Conservation (phyloP, 2,329 filamentous ascomycete genomes). For the Mycosphaerelloides madeirae region DNA sequence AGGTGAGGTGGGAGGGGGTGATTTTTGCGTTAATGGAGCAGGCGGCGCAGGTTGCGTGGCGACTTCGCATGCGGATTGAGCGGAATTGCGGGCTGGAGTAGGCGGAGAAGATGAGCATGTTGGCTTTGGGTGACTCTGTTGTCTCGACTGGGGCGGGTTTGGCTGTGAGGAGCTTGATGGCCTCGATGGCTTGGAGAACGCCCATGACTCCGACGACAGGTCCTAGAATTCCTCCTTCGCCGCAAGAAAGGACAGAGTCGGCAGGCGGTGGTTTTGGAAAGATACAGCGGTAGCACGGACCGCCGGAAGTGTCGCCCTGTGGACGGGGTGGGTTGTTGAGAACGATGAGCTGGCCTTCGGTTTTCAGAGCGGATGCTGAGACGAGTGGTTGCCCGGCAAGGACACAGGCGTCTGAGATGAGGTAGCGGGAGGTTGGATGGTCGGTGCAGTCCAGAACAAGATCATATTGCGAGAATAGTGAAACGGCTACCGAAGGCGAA, state of each 20-base stretch:
- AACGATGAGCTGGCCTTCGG: slow-evolving; percentile 83
- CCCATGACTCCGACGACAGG: slow-evolving; percentile 94
- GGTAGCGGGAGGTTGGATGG: slow-evolving; percentile 82
- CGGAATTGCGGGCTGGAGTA: slow-evolving; percentile 59
- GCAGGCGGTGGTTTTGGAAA: slow-evolving; percentile 84
- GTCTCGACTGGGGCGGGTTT: slow-evolving; percentile 22
- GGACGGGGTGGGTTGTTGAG: slow-evolving; percentile 72
- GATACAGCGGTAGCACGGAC: slow-evolving; percentile 90
- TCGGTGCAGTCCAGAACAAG: slow-evolving; percentile 93
- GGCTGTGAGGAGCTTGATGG: slow-evolving; percentile 72
- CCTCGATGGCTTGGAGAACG: slow-evolving; percentile 82
- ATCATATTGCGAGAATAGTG: slow-evolving; percentile 67
- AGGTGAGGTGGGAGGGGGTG: slow-evolving; percentile 48
- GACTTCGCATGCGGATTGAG: slow-evolving; percentile 66
- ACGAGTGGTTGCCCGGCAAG: slow-evolving; percentile 73
- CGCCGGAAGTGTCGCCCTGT: slow-evolving; percentile 55
- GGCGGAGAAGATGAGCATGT: slow-evolving; percentile 52
- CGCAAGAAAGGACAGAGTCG: slow-evolving; percentile 76
- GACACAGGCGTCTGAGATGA: slow-evolving; percentile 86
- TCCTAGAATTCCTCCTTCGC: slow-evolving; percentile 87
- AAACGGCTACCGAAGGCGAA: slow-evolving; percentile 61
- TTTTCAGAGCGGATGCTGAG: slow-evolving; percentile 82
- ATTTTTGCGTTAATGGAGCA: slow-evolving; percentile 65
- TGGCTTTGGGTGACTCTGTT: slow-evolving; percentile 31
- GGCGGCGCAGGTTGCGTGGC: slow-evolving; percentile 66